Evolutionary conservation across 2,329 filamentous ascomycete genomes (phyloP), one percentile per base, ranked within the genome.

Genomic region (Cercospora sesami): DNA sequence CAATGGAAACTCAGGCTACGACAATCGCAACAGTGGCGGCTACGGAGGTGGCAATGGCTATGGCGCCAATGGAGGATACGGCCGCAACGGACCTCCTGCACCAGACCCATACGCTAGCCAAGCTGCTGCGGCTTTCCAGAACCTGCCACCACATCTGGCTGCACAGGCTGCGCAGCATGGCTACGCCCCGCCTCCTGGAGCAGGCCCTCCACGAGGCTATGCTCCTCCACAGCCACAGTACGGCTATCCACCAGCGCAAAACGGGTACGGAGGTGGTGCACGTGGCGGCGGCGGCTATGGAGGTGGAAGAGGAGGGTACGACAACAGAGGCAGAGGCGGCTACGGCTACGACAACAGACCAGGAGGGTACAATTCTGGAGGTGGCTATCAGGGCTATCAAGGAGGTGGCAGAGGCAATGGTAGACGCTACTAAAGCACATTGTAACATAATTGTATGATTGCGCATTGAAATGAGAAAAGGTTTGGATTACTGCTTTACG

Each of bases 111-210:
- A 72, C 21, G 60, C 66, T 14, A 60, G 58, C 26, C 69, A 69
- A 59, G 70, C 70, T 14, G 65, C 70, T 16, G 69, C 71, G 14
- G 73, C 69, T 12, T 76, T 76, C 58, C 66, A 72, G 18, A 72
- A 73, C 28, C 66, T 78, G 31, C 78, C 79, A 4, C 77, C 75
- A 5, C 77, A 76, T 53, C 75, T 78, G 8, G 76, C 76, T 12
- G 73, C 75, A 60, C 76, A 78, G 55, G 76, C 77, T 58, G 76
- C 76, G 8, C 73, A 74, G 61, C 76, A 78, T 63, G 77, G 77
- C 14, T 75, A 74, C 48, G 53, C 70, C n/a, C 72, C 73, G 30
- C 67, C 67, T 1, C 67, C 71, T 26, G 68, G 68, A 12, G 69
- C 69, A 31, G 62, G 51, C 26, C 72, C 73, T 12, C 70, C 61